These are phyloP conservation scores for Plectranthus barbatus DNA, from an alignment of 257 asterid species.

Conservation along the genomic window DNA sequence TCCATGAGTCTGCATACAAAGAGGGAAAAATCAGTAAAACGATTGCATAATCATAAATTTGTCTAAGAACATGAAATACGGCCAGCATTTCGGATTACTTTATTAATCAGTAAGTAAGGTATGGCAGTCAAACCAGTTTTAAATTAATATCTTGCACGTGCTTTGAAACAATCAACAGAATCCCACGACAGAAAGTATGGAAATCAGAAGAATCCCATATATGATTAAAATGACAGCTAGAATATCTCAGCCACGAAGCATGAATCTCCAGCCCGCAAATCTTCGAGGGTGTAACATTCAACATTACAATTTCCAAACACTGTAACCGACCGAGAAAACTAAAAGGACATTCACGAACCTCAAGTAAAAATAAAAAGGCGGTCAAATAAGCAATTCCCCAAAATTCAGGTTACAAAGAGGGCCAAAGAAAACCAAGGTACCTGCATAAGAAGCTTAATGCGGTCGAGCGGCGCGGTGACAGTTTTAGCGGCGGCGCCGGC, in stretches of 20 bases:
- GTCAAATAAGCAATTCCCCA: background rate
- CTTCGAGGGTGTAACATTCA: background rate
- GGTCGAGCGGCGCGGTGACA: slow-evolving; percentile 92
- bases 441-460: slow-evolving; percentile 94
- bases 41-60: background rate
- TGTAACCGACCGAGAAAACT: background rate
- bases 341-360: background rate
- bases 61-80: background rate
- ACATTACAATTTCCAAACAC: background rate
- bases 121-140: background rate
- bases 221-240: background rate
- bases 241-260: too few relatives aligned
- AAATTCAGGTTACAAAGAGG: background rate
- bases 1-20: slow-evolving; percentile 75
- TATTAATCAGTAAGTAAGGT: background rate
- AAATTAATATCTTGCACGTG: background rate
- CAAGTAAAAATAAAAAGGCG: background rate
- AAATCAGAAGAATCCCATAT: background rate
- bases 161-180: slow-evolving; percentile 2
- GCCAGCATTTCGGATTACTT: background rate
- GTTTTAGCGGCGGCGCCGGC: slow-evolving; percentile 92
- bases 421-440: slow-evolving; percentile 12
- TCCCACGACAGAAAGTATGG: background rate
- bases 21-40: background rate
- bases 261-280: background rate